Conservation (phyloP, 2,329 filamentous ascomycete genomes). For the Epicoccum nigrum region DNA sequence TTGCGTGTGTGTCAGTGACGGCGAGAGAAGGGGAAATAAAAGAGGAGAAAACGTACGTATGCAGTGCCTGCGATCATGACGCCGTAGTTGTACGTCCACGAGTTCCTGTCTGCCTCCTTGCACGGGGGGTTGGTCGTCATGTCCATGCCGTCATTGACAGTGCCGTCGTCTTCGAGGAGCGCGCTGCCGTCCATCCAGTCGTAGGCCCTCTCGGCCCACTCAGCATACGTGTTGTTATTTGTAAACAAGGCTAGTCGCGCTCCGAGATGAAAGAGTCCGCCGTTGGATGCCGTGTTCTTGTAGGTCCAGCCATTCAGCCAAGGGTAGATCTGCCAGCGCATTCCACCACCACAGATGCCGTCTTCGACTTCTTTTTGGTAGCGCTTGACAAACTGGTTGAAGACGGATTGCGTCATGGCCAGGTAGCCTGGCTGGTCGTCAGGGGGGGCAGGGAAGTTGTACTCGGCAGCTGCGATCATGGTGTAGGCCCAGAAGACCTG, state of each 20-base stretch:
- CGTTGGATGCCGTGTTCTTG: slow-evolving; percentile 49
- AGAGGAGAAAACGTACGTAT: slow-evolving; percentile 28
- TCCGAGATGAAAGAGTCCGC: slow-evolving; percentile 48
- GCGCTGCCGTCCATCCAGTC: slow-evolving; percentile 43
- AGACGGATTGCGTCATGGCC: slow-evolving; percentile 50
- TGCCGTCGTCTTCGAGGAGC: slow-evolving; percentile 31
- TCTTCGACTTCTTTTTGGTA: slow-evolving; percentile 36
- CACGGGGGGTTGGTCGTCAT: slow-evolving; percentile 31
- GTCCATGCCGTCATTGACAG: slow-evolving; percentile 38
- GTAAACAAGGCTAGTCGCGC: slow-evolving; percentile 48
- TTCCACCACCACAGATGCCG: slow-evolving; percentile 41
- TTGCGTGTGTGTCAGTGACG: slow-evolving; percentile 17
- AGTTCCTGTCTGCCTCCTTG: slow-evolving; percentile 35
- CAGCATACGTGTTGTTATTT: slow-evolving; percentile 44
- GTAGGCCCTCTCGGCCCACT: slow-evolving; percentile 45
- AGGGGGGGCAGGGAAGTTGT: slow-evolving; percentile 52
- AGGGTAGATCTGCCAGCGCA: slow-evolving; percentile 47
- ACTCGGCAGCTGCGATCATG: slow-evolving; percentile 63
- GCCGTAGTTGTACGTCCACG: slow-evolving; percentile 49
- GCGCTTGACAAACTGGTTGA: slow-evolving; percentile 46
- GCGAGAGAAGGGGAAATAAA: too few relatives aligned
- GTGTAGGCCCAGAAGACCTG: slow-evolving; percentile 64
- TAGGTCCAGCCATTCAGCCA: slow-evolving; percentile 46
- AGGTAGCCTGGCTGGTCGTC: slow-evolving; percentile 51
- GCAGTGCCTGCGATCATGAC: slow-evolving; percentile 45